Evolutionary conservation across 1,284 basidiomycete genomes (phyloP).

Genomic region (Austroboletus novae-zelandiae): DNA sequence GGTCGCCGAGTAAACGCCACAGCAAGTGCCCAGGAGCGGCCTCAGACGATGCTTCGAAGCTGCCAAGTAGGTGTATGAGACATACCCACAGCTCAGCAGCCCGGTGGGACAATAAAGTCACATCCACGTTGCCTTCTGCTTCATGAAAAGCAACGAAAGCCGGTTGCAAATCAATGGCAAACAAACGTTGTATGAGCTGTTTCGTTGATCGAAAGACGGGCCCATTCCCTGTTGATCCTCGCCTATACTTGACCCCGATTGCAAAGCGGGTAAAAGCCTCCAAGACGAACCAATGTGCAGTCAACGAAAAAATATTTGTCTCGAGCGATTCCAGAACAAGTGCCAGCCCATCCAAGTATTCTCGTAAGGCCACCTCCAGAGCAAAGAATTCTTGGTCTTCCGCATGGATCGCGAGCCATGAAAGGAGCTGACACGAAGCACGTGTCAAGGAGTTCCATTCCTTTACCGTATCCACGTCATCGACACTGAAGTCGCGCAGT

Average conservation of each 20-base stretch:
- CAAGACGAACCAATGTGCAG: conserved; percentile 58
- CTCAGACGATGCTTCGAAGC: conserved; percentile 14
- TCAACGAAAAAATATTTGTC: conserved; percentile 40
- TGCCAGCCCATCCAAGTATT: conserved; percentile 41
- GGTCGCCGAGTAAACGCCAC: conserved; percentile 44
- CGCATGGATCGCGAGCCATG: conserved; percentile 39
- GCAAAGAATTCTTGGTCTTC: conserved; percentile 33
- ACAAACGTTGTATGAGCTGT: conserved; percentile 49
- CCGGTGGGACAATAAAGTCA: conserved; percentile 32
- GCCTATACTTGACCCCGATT: conserved; percentile 22
- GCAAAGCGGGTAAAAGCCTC: conserved; percentile 51
- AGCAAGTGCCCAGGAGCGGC: conserved; percentile 37
- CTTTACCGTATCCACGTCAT: conserved; percentile 21
- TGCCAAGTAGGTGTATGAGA: conserved; percentile 55
- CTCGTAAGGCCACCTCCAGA: conserved; percentile 36
- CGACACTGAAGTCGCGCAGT: conserved; percentile 28
- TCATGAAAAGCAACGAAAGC: conserved; percentile 43
- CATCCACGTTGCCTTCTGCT: conserved; percentile 37
- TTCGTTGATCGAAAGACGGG: conserved; percentile 25
- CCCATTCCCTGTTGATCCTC: conserved; percentile 30
- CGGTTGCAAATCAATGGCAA: conserved; percentile 52
- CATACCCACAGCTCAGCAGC: conserved; percentile 77
- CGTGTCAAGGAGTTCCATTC: conserved; percentile 43
- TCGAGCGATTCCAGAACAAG: conserved; percentile 37
- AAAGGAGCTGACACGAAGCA: conserved; percentile 40